These are phyloP conservation scores for Sanghuangporus sanghuang DNA, from an alignment of 1,284 basidiomycete genomes.

Conservation along the genomic window DNA sequence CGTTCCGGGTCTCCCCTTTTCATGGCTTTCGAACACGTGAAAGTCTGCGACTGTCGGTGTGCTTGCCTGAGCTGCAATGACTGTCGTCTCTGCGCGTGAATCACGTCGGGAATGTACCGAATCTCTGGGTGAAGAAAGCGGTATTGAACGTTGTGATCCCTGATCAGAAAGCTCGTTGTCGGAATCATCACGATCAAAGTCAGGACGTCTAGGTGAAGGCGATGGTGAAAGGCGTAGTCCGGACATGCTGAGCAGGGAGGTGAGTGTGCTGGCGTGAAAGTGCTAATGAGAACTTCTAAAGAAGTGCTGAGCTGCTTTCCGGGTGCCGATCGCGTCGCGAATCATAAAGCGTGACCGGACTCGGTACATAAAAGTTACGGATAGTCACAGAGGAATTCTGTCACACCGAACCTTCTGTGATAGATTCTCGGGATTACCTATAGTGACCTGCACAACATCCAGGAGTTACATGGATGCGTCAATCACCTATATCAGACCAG, in stretches of 20 bases:
- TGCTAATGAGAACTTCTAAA: not conserved
- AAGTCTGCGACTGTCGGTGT: not conserved
- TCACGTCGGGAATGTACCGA: slow-evolving; percentile 36
- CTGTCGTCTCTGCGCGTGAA: slow-evolving; percentile 26
- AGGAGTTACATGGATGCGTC: no score
- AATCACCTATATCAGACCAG: no score
- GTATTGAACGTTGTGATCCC: slow-evolving; percentile 74
- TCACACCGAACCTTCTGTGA: no score
- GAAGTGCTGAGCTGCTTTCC: not conserved
- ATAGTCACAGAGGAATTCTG: no score
- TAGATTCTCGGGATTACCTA: no score
- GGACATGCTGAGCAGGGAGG: slow-evolving; percentile 1
- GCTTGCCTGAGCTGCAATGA: not conserved
- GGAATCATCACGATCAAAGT: slow-evolving; percentile 30
- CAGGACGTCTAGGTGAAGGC: slow-evolving; percentile 17
- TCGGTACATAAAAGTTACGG: not conserved
- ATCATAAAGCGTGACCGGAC: not conserved
- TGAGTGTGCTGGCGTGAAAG: not conserved
- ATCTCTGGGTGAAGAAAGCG: slow-evolving; percentile 56
- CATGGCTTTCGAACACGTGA: slow-evolving; percentile 17
- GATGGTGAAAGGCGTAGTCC: slow-evolving; percentile 15
- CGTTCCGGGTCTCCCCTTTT: slow-evolving; percentile 5
- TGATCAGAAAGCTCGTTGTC: slow-evolving; percentile 59
- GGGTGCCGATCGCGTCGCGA: not conserved
- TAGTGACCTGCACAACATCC: no score